Evolutionary conservation across 2,329 filamentous ascomycete species (phyloP).

Genomic region (Exophiala mesophila): DNA sequence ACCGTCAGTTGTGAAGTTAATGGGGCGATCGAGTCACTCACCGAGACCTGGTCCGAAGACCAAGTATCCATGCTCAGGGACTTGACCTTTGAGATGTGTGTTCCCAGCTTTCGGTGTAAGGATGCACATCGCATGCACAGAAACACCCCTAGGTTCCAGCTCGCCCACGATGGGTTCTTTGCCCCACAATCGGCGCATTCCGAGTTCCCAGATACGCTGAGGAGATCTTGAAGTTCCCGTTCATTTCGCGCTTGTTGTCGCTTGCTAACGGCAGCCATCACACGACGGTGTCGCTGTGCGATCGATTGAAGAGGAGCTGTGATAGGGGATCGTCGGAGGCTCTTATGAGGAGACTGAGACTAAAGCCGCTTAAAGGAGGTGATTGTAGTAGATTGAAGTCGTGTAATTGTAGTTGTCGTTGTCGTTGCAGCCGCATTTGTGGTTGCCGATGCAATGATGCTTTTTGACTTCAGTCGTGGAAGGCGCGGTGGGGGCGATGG

Average conservation of each 20-base stretch:
- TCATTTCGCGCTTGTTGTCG: constrained; percentile 98
- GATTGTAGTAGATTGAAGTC: too few species aligned
- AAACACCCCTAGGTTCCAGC: constrained; percentile 97
- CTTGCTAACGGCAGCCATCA: constrained; percentile 79
- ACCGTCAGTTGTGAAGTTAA: constrained; percentile 16
- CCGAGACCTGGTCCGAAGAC: constrained; percentile 93
- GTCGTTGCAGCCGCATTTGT: too few species aligned
- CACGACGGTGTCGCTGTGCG: too few species aligned
- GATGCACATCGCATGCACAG: constrained; percentile 96
- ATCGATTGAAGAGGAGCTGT: not conserved
- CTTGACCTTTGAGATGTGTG: constrained; percentile 98
- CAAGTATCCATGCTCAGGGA: constrained; percentile 98
- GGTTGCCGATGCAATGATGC: too few species aligned
- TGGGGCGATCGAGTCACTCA: constrained; percentile 36
- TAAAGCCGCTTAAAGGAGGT: too few species aligned
- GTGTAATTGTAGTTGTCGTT: too few species aligned
- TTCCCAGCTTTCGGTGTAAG: constrained; percentile 92
- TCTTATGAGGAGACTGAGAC: too few species aligned
- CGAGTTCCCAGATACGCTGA: constrained; percentile 85
- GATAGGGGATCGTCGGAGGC: too few species aligned
- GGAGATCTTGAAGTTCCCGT: constrained; percentile 80
- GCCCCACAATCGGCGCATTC: constrained; percentile 89
- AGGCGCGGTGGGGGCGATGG: too few species aligned
- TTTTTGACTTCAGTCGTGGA: too few species aligned
- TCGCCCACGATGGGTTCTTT: constrained; percentile 93